These are phyloP conservation scores for Canna indica DNA, from an alignment of 176 grass and related monocot genomes.

Conservation along the genomic window DNA sequence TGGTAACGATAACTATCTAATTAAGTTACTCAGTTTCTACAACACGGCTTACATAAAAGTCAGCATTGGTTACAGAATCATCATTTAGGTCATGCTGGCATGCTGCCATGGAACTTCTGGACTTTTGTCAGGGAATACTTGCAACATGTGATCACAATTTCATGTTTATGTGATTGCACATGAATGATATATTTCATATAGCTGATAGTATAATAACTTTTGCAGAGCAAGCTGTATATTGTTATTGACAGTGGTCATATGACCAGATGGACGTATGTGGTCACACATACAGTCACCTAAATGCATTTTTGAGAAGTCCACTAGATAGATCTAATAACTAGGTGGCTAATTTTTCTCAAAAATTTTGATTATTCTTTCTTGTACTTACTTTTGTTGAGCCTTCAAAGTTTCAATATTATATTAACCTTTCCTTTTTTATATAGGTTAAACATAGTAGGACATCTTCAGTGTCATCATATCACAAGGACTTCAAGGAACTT, in stretches of 20 bases:
- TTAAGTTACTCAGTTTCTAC: too few species aligned
- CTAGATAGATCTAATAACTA: background rate
- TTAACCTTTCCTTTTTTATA: constrained; percentile 21
- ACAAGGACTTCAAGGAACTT: constrained; percentile 58
- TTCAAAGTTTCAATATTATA: background rate
- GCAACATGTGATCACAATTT: background rate
- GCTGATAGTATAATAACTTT: background rate
- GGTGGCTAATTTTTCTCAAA: background rate
- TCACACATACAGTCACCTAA: background rate
- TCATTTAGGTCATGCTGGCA: too few species aligned
- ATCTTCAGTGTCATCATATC: constrained; percentile 45
- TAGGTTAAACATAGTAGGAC: constrained; percentile 86
- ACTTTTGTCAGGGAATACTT: background rate
- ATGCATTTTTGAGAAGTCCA: background rate
- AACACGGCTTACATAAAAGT: too few species aligned
- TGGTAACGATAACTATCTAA: too few species aligned
- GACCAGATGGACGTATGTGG: background rate
- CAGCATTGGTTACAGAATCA: too few species aligned
- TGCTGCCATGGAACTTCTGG: background rate
- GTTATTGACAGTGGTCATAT: background rate
- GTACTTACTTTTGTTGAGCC: background rate
- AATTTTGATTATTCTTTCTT: background rate
- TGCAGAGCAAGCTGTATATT: background rate
- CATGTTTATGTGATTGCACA: background rate
- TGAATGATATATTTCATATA: background rate